These are phyloP conservation scores for Saccharomycopsis sp. DNA, from an alignment of 805 yeast genomes.

Conservation along the genomic window DNA sequence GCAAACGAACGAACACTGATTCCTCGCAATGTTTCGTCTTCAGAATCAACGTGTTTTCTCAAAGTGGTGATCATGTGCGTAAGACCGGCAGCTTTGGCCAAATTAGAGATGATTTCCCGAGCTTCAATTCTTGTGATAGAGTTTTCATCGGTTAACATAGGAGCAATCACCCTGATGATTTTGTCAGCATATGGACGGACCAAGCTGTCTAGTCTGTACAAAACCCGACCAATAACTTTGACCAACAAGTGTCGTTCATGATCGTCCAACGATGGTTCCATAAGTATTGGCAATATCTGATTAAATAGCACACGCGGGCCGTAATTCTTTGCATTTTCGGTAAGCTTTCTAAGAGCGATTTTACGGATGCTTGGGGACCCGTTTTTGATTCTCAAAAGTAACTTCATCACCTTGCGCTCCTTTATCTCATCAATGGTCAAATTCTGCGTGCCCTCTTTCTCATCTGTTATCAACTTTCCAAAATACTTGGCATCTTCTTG, in stretches of 20 bases:
- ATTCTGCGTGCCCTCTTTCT: slow-evolving; percentile 19
- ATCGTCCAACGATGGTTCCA: slow-evolving; percentile 68
- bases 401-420: slow-evolving; percentile 54
- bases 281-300: slow-evolving; percentile 66
- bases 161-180: slow-evolving; percentile 68
- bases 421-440: slow-evolving; percentile 46
- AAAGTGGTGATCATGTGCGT: slow-evolving; percentile 71
- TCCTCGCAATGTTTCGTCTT: slow-evolving; percentile 75
- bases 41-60: slow-evolving; percentile 75
- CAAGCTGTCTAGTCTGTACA: slow-evolving; percentile 56
- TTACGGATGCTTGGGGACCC: slow-evolving; percentile 69
- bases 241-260: slow-evolving; percentile 79
- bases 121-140: slow-evolving; percentile 70
- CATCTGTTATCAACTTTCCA: slow-evolving; percentile 44
- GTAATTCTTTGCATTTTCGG: slow-evolving; percentile 53
- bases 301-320: slow-evolving; percentile 69
- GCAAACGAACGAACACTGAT: slow-evolving; percentile 76
- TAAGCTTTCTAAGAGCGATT: slow-evolving; percentile 55
- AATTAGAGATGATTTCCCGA: slow-evolving; percentile 64
- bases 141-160: slow-evolving; percentile 76
- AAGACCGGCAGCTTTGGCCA: slow-evolving; percentile 78
- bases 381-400: slow-evolving; percentile 68
- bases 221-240: slow-evolving; percentile 63
- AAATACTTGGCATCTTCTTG: slow-evolving; percentile 69
- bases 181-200: slow-evolving; percentile 70